A percentile compares a stretch with the other conserved stretches of the same genome.
Conservation (phyloP, 495 filamentous ascomycete genomes). For the Clohesyomyces aquaticus region DNA sequence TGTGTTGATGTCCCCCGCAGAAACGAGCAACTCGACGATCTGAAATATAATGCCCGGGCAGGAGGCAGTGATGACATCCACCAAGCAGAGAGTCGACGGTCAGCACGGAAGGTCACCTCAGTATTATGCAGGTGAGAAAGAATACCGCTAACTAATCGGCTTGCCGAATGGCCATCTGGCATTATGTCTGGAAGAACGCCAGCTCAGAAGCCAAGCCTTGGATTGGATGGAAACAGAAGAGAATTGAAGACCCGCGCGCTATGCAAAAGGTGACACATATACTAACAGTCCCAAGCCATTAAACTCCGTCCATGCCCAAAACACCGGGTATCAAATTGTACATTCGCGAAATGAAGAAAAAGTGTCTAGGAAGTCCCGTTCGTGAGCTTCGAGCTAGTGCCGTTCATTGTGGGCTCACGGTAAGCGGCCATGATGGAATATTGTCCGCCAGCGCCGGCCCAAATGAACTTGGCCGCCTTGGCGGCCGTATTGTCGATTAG, state of each 20-base stretch:
- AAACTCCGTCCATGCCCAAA: background rate
- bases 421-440: conserved; percentile 60
- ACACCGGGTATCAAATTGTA: conserved; percentile 1
- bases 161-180: too few species aligned
- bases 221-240: background rate
- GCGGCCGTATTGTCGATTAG: conserved; percentile 67
- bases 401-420: background rate
- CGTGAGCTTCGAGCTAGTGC: background rate
- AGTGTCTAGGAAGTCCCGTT: background rate
- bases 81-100: too few species aligned
- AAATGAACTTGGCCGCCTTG: conserved; percentile 59
- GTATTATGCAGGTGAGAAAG: too few species aligned
- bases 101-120: too few species aligned
- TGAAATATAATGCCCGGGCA: too few species aligned
- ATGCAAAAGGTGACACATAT: background rate
- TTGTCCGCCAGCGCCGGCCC: conserved; percentile 66
- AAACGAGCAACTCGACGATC: background rate
- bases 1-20: background rate
- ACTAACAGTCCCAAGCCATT: background rate
- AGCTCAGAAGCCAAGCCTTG: too few species aligned
- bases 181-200: too few species aligned
- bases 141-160: too few species aligned
- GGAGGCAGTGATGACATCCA: too few species aligned
- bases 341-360: background rate
- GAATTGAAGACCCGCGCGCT: background rate